Conservation (phyloP, 495 filamentous ascomycete species). For the Tuber indicum region DNA sequence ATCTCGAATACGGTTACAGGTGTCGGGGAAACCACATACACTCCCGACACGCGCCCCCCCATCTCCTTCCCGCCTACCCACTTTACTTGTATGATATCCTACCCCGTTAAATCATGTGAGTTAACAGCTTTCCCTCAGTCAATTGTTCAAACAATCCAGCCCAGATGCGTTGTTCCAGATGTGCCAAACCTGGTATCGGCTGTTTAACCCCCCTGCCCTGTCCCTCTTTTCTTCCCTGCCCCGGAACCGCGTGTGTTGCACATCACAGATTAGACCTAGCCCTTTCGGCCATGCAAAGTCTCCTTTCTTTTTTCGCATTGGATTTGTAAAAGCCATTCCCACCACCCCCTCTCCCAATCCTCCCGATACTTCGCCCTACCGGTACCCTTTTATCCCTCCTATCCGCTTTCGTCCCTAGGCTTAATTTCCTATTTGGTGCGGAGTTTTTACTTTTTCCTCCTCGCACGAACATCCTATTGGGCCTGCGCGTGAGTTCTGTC, state of each 20-base stretch:
- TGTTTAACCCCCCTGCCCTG: not conserved
- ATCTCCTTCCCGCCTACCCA: not conserved
- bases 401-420: not conserved
- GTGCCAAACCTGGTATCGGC: slow-evolving; percentile 2
- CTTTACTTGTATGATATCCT: not conserved
- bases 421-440: slow-evolving; percentile 1
- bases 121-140: not conserved
- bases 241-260: not conserved
- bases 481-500: not conserved
- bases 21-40: not conserved
- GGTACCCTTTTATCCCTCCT: not conserved
- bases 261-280: slow-evolving; percentile 4
- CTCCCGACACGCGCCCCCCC: not conserved
- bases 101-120: slow-evolving; percentile 1
- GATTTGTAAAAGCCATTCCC: not conserved
- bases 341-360: not conserved
- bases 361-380: not conserved
- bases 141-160: slow-evolving; percentile 2
- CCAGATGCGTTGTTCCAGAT: slow-evolving; percentile 3
- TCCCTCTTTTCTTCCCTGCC: not conserved
- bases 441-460: not conserved
- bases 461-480: not conserved
- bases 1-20: not conserved
- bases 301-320: not conserved
- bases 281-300: not conserved